These are phyloP conservation scores for Aphanomyces astaci DNA, from an alignment of 352 stramenopile species.

Conservation along the genomic window DNA sequence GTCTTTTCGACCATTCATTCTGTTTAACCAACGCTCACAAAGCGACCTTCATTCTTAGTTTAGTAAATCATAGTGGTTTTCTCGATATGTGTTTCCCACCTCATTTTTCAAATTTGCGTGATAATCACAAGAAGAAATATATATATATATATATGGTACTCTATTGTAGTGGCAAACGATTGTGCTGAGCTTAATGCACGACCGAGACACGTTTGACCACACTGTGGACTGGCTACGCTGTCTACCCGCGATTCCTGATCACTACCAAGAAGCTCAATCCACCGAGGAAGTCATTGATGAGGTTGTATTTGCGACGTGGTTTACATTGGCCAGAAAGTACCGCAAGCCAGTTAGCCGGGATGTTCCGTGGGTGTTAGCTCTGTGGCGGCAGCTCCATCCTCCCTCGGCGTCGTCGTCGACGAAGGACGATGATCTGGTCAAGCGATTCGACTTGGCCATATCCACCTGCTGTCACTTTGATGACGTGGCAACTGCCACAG, in stretches of 20 bases:
- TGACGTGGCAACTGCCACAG: not conserved
- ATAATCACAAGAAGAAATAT: no score
- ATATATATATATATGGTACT: no score
- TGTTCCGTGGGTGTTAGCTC: not conserved
- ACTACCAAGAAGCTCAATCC: no score
- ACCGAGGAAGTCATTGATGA: not conserved
- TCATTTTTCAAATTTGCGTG: no score
- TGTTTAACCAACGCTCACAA: no score
- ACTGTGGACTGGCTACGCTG: not conserved
- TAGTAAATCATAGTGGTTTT: no score
- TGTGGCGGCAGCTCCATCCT: not conserved
- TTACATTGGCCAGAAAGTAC: not conserved
- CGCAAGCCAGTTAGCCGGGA: not conserved
- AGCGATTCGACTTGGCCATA: not conserved
- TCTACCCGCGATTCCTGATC: no score
- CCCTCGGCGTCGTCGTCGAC: conserved; percentile 1
- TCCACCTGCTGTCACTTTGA: not conserved
- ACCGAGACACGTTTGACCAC: not conserved
- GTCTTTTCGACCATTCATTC: no score
- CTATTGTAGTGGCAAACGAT: not conserved
- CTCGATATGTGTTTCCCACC: no score
- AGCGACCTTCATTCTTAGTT: no score
- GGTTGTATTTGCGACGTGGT: not conserved
- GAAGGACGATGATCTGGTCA: not conserved
- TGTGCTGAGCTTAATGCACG: not conserved